Base-by-base conservation (phyloP, 306 rosid genomes). In the Cucurbita moschata region DNA sequence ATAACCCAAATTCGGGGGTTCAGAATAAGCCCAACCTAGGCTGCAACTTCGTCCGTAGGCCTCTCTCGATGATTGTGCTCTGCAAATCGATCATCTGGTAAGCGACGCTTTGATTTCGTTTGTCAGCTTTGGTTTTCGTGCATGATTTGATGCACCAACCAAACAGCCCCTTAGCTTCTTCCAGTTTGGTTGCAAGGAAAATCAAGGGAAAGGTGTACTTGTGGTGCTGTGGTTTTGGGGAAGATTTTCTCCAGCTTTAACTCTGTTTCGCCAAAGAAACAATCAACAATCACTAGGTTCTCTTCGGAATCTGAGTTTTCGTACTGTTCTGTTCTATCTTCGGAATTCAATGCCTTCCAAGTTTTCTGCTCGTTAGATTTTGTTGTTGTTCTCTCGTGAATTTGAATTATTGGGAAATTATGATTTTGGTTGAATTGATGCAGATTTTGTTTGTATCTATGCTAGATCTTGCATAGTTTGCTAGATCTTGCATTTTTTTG, bases 121-220 rank as follows among this genome's bases (percentile, higher is more conserved):
- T 10, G 46, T 51, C 35, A 21, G 10, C 14, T 43, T 9, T 18
- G 3, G 16, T 79, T 30, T 77, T 42, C 37, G 10, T 46, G 13
- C 50, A 4, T n/a, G 11, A 26, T 76, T 38, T 54, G 60, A 75
- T 54, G 83, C 83, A 81, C 88, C 79, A 54, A 81, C 88, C 79
- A 60, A 42, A 30, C 75, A 85, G 84, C 88, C 88, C 86, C 88
- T 77, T 84, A 82, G 75, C 52, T 62, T 62, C 82, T 75, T 49
- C 23, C 50, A 82, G 76, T 66, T 62, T 47, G 49, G 77, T 50
- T 4, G 84, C 81, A 68, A 76, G 88, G 86, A 85, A 85, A 74
- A 67, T 77, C 84, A 82, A 77, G 88, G 53, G 60, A 71, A 79
- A 42, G 82, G 81, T 78, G 19, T 63, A 26, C 8, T 44, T 46